Evolutionary conservation across 176 grass and related monocot genomes (phyloP).

Genomic region (Musa itinerans): DNA sequence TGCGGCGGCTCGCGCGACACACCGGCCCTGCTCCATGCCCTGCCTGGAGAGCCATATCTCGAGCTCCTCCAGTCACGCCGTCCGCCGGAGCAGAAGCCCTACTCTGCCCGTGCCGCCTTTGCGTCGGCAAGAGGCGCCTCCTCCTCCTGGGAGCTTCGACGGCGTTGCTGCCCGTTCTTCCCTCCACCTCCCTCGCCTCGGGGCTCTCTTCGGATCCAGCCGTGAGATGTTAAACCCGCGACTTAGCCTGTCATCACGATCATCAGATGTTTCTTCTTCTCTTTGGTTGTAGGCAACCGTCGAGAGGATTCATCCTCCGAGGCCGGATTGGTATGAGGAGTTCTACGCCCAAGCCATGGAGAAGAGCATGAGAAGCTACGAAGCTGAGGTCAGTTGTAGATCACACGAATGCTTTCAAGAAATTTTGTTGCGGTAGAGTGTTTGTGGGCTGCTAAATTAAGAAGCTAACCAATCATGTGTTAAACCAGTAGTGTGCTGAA

Average conservation of each 20-base stretch:
- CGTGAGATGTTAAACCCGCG: neutral
- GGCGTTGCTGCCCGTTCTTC: neutral
- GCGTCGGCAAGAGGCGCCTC: neutral
- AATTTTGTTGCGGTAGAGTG: neutral
- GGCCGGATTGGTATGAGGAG: constrained; percentile 66
- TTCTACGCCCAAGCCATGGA: constrained; percentile 48
- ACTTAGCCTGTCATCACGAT: neutral
- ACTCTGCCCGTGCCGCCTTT: neutral
- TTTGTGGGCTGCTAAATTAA: neutral
- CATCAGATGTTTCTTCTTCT: neutral
- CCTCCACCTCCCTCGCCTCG: neutral
- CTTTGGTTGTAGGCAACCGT: constrained; percentile 34
- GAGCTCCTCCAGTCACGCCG: neutral
- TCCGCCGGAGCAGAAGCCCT: neutral
- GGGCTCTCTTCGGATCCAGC: neutral
- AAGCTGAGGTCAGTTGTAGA: constrained; percentile 49
- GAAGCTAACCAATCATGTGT: neutral
- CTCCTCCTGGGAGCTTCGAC: constrained; percentile 7
- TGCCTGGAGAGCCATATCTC: neutral
- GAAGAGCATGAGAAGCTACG: constrained; percentile 49
- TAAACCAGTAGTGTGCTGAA: neutral
- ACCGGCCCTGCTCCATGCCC: too few relatives aligned
- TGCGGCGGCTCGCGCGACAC: neutral
- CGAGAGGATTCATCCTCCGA: constrained; percentile 54
- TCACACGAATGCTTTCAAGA: neutral